Base-by-base conservation (phyloP, 2,329 filamentous ascomycete species). In the Trichophyton benhamiae region DNA sequence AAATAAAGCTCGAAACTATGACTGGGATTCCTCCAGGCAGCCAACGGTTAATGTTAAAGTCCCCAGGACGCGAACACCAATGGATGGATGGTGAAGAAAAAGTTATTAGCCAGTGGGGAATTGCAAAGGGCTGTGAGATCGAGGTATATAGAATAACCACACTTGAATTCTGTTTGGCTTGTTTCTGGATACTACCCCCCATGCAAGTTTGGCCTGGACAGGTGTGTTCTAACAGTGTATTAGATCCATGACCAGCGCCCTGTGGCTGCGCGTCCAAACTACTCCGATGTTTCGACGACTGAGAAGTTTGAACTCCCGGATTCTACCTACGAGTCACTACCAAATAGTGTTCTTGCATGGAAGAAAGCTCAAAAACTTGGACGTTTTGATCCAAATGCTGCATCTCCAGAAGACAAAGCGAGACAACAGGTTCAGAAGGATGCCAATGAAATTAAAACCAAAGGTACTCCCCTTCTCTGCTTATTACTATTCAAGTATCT, bases 301-400 rank as follows among this genome's bases (percentile, higher is more conserved):
- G 84, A 91, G 61, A 96, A 96, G 77, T 97, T 94, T 74, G 84
- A 87, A 65, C 87, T 99, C 81, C 89, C 91, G n/a, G 80, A 82
- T 59, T 82, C 86, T 58, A 87, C 91, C 70, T 99, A 99, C 76
- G 90, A 91, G 72, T 84, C 85, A 69, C 90, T 91, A 70, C 80
- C 85, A 49, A 89, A 96, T 75, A 92, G 88, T 2, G 94, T 99
- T 13, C 82, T 96, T 25, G 89, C 91, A 4, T 97, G 91, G 91
- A 99, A 99, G 77, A 92, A 89, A 77, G 79, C 85, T n/a, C 86
- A 96, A 74, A 91, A 95, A 72, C 83, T 97, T n/a, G 94, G 94
- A 58, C 89, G 94, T 41, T 99, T 99, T 75, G 90, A 97, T 71
- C 94, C 94, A 11, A 81, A 87, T 67, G 89, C 91, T 6, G 85